phyloP scores from a whole-genome alignment of 192 early-diverging fungal genomes.

The Oehlia diaphana region DNA sequence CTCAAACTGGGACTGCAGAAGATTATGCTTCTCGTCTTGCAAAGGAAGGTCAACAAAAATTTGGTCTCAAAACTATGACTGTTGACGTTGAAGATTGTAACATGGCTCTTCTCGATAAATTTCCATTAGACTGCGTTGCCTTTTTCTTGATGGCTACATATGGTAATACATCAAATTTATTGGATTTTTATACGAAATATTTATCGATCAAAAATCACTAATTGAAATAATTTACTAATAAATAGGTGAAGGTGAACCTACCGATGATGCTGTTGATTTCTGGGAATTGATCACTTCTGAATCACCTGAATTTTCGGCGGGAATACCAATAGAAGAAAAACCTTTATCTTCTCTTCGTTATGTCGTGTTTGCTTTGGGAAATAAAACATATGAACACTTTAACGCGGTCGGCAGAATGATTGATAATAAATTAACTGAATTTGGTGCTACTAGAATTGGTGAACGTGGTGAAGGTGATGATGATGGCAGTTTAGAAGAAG shows the following conservation, averaged over 20 bases:
- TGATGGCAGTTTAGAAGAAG: constrained; percentile 93
- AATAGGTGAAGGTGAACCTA: constrained; percentile 89
- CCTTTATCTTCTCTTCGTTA: constrained; percentile 56
- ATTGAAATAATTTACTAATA: not conserved
- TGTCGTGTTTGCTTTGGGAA: constrained; percentile 84
- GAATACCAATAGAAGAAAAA: constrained; percentile 60
- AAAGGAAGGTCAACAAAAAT: constrained; percentile 78
- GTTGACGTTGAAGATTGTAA: constrained; percentile 93
- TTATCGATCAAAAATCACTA: not conserved
- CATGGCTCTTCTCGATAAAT: constrained; percentile 73
- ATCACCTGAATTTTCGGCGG: constrained; percentile 65
- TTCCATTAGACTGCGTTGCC: constrained; percentile 69
- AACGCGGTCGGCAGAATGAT: constrained; percentile 78
- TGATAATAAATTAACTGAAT: constrained; percentile 61
- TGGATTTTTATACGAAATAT: not conserved
- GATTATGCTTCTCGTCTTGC: constrained; percentile 91
- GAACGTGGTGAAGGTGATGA: constrained; percentile 95
- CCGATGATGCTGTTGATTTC: constrained; percentile 95
- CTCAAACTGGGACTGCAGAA: constrained; percentile 99
- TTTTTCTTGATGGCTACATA: constrained; percentile 97
- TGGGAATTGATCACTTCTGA: constrained; percentile 83
- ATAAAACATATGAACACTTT: constrained; percentile 90
- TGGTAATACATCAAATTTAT: constrained; percentile 43
- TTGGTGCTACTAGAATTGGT: constrained; percentile 78
- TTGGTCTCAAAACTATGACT: constrained; percentile 73